Evolutionary conservation across 1,284 basidiomycete genomes (phyloP).

Genomic region (Ceratobasidium sp.): DNA sequence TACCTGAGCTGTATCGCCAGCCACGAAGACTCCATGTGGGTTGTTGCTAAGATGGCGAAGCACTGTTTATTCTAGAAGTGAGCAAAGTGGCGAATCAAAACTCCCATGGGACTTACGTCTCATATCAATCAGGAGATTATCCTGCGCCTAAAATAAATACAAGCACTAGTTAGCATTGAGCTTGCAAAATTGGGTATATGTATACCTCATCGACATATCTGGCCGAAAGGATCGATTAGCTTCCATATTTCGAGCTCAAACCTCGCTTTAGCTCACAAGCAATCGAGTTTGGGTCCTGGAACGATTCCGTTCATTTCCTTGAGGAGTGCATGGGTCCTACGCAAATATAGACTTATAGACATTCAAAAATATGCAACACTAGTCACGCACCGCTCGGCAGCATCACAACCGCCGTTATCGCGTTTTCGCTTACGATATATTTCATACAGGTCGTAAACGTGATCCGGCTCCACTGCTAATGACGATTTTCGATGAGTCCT

Average conservation of each 20-base stretch:
- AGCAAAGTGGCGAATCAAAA: neutral
- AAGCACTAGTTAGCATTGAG: too few relatives aligned
- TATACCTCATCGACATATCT: conserved; percentile 73
- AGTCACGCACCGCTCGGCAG: conserved; percentile 63
- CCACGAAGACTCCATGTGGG: conserved; percentile 75
- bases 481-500: conserved; percentile 59
- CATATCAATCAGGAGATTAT: conserved; percentile 72
- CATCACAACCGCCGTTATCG: conserved; percentile 59
- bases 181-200: too few relatives aligned
- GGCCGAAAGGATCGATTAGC: too few relatives aligned
- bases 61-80: conserved; percentile 55
- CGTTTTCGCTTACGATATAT: conserved; percentile 60
- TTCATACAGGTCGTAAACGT: conserved; percentile 64
- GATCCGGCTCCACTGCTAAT: conserved; percentile 58
- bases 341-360: too few relatives aligned
- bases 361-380: neutral
- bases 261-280: conserved; percentile 46
- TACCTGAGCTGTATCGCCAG: conserved; percentile 71
- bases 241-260: neutral
- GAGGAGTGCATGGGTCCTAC: conserved; percentile 39
- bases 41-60: conserved; percentile 66
- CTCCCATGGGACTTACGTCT: conserved; percentile 57
- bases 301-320: neutral
- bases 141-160: conserved; percentile 53
- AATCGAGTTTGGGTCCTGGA: conserved; percentile 7